phyloP scores from a whole-genome alignment of 108 stramenopile genomes.

The Cyclostephanos invisitatus region DNA sequence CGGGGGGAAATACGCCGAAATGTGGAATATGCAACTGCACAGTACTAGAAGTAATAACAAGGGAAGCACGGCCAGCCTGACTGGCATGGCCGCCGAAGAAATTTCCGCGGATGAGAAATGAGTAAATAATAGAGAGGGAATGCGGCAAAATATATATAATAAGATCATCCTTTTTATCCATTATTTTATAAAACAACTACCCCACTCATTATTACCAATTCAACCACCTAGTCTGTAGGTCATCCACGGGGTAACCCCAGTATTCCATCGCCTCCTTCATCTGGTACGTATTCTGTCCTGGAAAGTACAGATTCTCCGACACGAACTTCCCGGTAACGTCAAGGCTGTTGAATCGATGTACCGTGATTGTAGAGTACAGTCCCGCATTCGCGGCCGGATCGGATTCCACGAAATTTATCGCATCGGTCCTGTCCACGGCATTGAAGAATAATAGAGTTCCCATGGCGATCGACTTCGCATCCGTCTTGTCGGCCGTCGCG shows the following conservation, averaged over 20 bases:
- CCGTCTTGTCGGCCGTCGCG: constrained; percentile 73
- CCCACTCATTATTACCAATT: constrained; percentile 59
- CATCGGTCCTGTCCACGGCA: constrained; percentile 72
- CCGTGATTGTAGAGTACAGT: constrained; percentile 73
- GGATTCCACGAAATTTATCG: constrained; percentile 79
- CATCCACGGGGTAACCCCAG: constrained; percentile 83
- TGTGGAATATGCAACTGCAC: constrained; percentile 90
- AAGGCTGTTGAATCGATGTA: constrained; percentile 77
- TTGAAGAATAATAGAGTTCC: constrained; percentile 84
- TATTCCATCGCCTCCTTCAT: constrained; percentile 85
- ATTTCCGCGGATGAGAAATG: constrained; percentile 5
- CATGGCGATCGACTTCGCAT: constrained; percentile 62
- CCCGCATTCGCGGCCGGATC: constrained; percentile 68
- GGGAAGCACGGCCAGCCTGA: constrained; percentile 17
- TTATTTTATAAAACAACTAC: neutral
- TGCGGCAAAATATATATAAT: neutral
- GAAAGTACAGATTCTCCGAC: constrained; percentile 59
- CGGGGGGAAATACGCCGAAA: constrained; percentile 84
- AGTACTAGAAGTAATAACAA: constrained; percentile 17
- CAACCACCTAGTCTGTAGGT: constrained; percentile 80
- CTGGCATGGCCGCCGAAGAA: constrained; percentile 3
- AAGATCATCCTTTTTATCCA: neutral
- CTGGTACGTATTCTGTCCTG: constrained; percentile 60
- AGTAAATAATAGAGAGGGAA: constrained; percentile 1
- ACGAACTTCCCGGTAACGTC: constrained; percentile 88